These are phyloP conservation scores for Ensete glaucum DNA, from an alignment of 176 grass and related monocot species.

Conservation along the genomic window DNA sequence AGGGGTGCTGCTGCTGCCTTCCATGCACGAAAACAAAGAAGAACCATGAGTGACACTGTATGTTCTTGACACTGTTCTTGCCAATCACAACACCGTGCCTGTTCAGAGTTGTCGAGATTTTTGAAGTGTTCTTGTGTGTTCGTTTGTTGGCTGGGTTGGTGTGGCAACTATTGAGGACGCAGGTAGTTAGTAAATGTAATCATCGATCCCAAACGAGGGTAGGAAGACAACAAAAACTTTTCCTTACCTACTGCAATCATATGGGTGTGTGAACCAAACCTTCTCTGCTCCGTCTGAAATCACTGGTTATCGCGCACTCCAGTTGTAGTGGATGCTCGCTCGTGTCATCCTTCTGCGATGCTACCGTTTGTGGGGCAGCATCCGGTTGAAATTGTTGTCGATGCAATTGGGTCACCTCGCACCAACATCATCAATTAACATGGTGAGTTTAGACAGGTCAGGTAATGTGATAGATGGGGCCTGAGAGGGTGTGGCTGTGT, in stretches of 20 bases:
- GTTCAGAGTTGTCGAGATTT: neutral
- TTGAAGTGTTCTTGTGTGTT: neutral
- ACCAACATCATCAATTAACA: neutral
- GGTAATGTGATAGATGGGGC: neutral
- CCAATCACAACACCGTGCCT: neutral
- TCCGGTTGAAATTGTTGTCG: neutral
- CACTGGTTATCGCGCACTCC: neutral
- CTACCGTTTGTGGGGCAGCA: neutral
- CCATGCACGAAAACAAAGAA: neutral
- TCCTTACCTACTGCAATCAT: constrained; percentile 2
- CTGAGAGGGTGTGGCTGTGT: neutral
- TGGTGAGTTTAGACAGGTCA: neutral
- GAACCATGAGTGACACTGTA: neutral
- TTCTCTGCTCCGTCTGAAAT: neutral
- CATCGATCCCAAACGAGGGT: neutral
- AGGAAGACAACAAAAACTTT: no score
- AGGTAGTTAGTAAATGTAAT: no score
- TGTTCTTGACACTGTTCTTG: neutral
- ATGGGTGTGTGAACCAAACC: neutral
- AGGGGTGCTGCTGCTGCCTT: neutral
- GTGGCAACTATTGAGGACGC: no score
- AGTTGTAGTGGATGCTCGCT: neutral
- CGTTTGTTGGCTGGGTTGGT: neutral
- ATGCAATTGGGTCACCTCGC: neutral
- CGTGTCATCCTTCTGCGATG: neutral